phyloP scores from a whole-genome alignment of 2,329 filamentous ascomycete species.

The Talaromyces pinophilus region DNA sequence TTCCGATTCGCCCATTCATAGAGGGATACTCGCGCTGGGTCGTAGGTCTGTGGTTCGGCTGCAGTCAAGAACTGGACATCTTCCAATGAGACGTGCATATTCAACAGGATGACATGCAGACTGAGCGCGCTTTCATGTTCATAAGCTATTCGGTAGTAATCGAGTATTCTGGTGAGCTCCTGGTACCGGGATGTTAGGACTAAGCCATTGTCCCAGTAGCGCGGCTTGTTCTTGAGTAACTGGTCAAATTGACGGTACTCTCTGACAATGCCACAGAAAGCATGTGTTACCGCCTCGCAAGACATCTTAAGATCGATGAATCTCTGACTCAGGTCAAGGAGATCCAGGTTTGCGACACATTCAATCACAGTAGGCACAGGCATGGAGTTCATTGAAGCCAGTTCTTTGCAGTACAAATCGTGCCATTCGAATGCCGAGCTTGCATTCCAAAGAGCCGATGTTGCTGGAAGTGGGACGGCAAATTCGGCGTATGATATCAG shows the following conservation, averaged over 20 bases:
- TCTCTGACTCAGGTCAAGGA: background rate
- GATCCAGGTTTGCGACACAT: conserved; percentile 13
- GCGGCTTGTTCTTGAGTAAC: conserved; percentile 28
- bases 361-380: conserved; percentile 7
- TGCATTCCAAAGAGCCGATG: conserved; percentile 10
- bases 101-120: conserved; percentile 18
- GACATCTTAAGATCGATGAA: conserved; percentile 25
- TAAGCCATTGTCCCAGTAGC: conserved; percentile 32
- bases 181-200: conserved; percentile 33
- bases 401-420: conserved; percentile 6
- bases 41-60: background rate
- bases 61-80: conserved; percentile 21
- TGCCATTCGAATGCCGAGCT: conserved; percentile 2
- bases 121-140: conserved; percentile 10
- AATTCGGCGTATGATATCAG: conserved; percentile 15
- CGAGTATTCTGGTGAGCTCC: conserved; percentile 32
- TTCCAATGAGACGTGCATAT: conserved; percentile 24
- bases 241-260: conserved; percentile 35
- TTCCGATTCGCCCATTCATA: conserved; percentile 6
- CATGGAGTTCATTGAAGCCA: background rate
- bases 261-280: conserved; percentile 36
- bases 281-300: conserved; percentile 34
- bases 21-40: background rate
- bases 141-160: conserved; percentile 26
- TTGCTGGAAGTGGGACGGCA: conserved; percentile 3